Evolutionary conservation across 768 basidiomycete species (phyloP).

Genomic region (Mycena polygramma): DNA sequence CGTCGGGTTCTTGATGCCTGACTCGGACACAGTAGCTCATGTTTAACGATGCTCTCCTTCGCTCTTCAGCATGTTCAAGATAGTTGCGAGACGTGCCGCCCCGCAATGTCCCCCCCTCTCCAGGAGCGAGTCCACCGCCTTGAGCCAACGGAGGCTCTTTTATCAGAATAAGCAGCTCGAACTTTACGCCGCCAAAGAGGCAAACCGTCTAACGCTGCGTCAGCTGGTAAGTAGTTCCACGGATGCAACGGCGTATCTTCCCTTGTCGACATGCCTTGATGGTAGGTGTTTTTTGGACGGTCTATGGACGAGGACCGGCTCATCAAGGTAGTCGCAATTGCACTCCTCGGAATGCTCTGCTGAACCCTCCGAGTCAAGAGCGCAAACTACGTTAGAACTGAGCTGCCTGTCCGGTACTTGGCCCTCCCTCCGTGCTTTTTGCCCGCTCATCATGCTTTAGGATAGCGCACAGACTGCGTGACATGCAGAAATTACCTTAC

Average conservation of each 20-base stretch:
- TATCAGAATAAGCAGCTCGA: constrained; percentile 89
- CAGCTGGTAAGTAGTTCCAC: constrained; percentile 70
- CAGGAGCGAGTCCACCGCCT: constrained; percentile 53
- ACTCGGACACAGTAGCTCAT: constrained; percentile 10
- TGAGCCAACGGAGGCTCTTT: constrained; percentile 61
- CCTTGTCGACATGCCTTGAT: neutral
- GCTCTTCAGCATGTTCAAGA: constrained; percentile 31
- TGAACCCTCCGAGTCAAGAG: constrained; percentile 60
- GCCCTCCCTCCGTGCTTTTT: neutral
- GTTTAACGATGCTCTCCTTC: constrained; percentile 25
- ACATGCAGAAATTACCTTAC: constrained; percentile 89
- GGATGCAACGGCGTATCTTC: constrained; percentile 1
- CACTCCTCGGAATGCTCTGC: constrained; percentile 1
- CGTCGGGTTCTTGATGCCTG: neutral
- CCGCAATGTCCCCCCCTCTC: constrained; percentile 28
- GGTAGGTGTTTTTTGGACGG: constrained; percentile 87
- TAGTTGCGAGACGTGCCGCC: constrained; percentile 18
- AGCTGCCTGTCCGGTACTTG: constrained; percentile 77
- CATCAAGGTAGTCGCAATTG: constrained; percentile 67
- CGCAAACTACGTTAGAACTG: constrained; percentile 91
- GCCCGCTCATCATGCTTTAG: constrained; percentile 4
- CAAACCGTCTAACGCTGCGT: constrained; percentile 79
- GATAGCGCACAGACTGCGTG: constrained; percentile 88
- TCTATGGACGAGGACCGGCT: constrained; percentile 84
- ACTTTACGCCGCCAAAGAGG: constrained; percentile 80